Conservation (phyloP, 805 yeast genomes). For the Lachancea sp. region DNA sequence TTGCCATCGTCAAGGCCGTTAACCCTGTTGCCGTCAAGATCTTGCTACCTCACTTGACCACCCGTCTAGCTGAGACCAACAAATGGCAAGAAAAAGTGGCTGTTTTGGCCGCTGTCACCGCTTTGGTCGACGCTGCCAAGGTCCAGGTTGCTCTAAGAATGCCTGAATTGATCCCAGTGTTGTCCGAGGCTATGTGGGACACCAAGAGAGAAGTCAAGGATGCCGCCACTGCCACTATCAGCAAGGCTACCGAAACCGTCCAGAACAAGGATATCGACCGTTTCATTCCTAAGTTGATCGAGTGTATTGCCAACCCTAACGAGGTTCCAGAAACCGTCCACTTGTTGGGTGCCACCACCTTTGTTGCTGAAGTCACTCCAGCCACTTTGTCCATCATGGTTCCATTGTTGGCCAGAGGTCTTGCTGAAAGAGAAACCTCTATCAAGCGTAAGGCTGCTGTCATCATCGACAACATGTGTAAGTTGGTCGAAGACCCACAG, state of each 20-base stretch:
- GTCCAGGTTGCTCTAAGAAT: slow-evolving; percentile 95
- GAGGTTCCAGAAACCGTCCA: slow-evolving; percentile 99
- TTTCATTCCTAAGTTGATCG: slow-evolving; percentile 96
- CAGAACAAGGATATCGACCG: slow-evolving; percentile 99
- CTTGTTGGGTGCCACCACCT: slow-evolving; percentile 98
- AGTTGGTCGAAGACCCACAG: slow-evolving; percentile 99
- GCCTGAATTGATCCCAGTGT: slow-evolving; percentile 98
- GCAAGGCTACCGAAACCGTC: slow-evolving; percentile 94
- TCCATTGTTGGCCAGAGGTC: slow-evolving; percentile 98
- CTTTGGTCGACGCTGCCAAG: slow-evolving; percentile 90
- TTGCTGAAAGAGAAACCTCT: slow-evolving; percentile 98
- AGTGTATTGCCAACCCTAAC: slow-evolving; percentile 93
- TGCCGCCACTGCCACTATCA: slow-evolving; percentile 93
- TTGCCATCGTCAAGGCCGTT: slow-evolving; percentile 70
- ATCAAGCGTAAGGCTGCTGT: slow-evolving; percentile 99
- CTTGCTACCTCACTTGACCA: slow-evolving; percentile 72
- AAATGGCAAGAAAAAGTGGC: slow-evolving; percentile 99
- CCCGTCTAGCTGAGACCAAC: slow-evolving; percentile 61
- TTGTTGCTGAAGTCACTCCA: slow-evolving; percentile 98
- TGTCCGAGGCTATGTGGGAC: slow-evolving; percentile 99
- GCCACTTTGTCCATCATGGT: slow-evolving; percentile 99
- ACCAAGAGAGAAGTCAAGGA: slow-evolving; percentile 97
- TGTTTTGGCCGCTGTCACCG: slow-evolving; percentile 75
- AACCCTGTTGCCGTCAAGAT: slow-evolving; percentile 93
- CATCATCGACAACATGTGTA: slow-evolving; percentile 99